phyloP scores from a whole-genome alignment of 176 grass and related monocot genomes.

The Poa annua region DNA sequence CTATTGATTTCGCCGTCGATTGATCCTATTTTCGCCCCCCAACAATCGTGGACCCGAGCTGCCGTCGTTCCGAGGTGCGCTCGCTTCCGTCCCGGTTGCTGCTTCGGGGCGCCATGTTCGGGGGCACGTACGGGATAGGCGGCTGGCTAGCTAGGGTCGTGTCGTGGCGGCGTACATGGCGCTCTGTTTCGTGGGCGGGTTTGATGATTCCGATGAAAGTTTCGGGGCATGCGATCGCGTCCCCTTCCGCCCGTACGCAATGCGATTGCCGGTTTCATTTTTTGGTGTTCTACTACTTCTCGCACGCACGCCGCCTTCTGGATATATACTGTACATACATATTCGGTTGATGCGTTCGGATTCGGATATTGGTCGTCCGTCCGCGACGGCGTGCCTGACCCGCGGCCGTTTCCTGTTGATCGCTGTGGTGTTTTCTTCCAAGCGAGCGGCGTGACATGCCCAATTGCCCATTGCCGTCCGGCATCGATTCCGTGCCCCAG shows the following conservation, averaged over 20 bases:
- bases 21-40: not conserved
- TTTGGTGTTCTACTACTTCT: not conserved
- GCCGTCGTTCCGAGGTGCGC: not conserved
- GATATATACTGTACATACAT: not conserved
- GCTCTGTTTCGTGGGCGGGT: not conserved
- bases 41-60: not conserved
- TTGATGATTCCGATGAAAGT: not conserved
- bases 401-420: constrained; percentile 41
- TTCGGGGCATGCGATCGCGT: constrained; percentile 13
- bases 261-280: constrained; percentile 6
- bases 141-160: not conserved
- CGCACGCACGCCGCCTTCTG: not conserved
- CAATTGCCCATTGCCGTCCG: not conserved
- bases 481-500: constrained; percentile 39
- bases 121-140: not conserved
- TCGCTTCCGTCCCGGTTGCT: not conserved
- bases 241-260: not conserved
- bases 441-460: not conserved
- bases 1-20: constrained; percentile 13
- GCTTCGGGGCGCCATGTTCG: constrained; percentile 18
- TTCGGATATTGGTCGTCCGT: constrained; percentile 19
- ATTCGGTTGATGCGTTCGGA: constrained; percentile 10
- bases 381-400: constrained; percentile 15
- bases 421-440: constrained; percentile 4
- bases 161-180: not conserved